Percentiles rank a stretch among this genome's conserved stretches.
phyloP scores from a whole-genome alignment of 73 alveolate genomes.

The Urostyla sp. region DNA sequence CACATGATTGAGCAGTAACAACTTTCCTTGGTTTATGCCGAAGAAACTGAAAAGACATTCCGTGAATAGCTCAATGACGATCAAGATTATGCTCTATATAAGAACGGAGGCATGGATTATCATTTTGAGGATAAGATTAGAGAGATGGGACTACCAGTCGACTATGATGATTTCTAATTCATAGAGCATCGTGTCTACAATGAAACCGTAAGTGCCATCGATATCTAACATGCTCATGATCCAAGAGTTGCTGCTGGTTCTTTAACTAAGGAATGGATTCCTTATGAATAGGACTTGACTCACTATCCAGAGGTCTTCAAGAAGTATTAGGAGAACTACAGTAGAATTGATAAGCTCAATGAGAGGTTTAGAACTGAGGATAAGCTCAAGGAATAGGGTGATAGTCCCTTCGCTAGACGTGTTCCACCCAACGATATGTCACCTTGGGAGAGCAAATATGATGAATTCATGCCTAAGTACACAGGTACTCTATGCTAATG shows the following conservation, averaged over 20 bases:
- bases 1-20: conserved; percentile 65
- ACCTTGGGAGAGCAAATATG: conserved; percentile 69
- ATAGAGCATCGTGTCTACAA: conserved; percentile 52
- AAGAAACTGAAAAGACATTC: conserved; percentile 74
- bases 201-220: conserved; percentile 39
- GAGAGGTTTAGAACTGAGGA: conserved; percentile 59
- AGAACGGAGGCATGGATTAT: background rate
- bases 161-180: conserved; percentile 57
- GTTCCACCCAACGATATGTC: conserved; percentile 57
- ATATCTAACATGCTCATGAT: conserved; percentile 31
- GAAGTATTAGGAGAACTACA: conserved; percentile 69
- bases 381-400: conserved; percentile 28
- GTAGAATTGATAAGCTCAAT: conserved; percentile 66
- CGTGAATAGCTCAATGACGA: conserved; percentile 57
- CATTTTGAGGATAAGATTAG: conserved; percentile 16
- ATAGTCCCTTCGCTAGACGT: conserved; percentile 10
- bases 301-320: conserved; percentile 76
- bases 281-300: conserved; percentile 69
- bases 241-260: conserved; percentile 8
- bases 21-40: conserved; percentile 75
- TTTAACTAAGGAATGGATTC: conserved; percentile 46
- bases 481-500: conserved; percentile 45
- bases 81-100: background rate
- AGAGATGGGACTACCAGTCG: conserved; percentile 52
- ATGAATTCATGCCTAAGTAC: conserved; percentile 58